Evolutionary conservation across 352 stramenopile genomes (phyloP), one percentile per base, ranked within the genome.

Genomic region (Peronospora destructor): DNA sequence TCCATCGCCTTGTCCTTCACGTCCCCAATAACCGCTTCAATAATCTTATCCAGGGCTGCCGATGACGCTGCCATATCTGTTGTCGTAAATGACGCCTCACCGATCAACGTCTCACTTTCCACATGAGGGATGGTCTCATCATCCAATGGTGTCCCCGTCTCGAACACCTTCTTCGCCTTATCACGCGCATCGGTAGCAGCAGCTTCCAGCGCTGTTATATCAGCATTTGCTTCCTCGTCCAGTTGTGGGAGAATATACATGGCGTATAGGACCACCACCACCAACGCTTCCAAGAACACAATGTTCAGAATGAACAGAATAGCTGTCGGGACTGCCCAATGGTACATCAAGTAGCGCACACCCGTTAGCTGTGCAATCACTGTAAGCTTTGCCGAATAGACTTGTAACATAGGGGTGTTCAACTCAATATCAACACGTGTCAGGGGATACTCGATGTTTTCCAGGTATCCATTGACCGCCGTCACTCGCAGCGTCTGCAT

Each of bases 291-390:
- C 35, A 85, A 46, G 38, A 89, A 82, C 28, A 79, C 78, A 52
- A 92, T 78, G 58, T 64, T 45, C 25, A 35, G 26, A 34, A 45
- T 45, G 39, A 35, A 45, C n/a, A 35, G n/a, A 34, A 34, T 25
- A 9, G 39, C 39, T n/a, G 39, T 45, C 6, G 39, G 39, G 9
- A 45, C 21, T 21, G 23, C 39, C 39, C 81, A 92, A 69, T 92
- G 77, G 61, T 92, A 92, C 81, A 92, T 92, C 48, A 90, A 62
- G 39, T 89, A 92, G 14, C 76, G 78, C 38, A 92, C 62, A 6
- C 81, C 81, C 37, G 76, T 77, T 38, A 92, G 66, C 61, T 92
- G 81, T 19, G 81, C 78, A 48, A 92, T 85, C 46, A 92, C 73
- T 49, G 74, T 90, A 30, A 92, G 71, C 54, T 84, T 83, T 19